phyloP scores from a whole-genome alignment of 257 asterid species.

The Solanum peruvianum region DNA sequence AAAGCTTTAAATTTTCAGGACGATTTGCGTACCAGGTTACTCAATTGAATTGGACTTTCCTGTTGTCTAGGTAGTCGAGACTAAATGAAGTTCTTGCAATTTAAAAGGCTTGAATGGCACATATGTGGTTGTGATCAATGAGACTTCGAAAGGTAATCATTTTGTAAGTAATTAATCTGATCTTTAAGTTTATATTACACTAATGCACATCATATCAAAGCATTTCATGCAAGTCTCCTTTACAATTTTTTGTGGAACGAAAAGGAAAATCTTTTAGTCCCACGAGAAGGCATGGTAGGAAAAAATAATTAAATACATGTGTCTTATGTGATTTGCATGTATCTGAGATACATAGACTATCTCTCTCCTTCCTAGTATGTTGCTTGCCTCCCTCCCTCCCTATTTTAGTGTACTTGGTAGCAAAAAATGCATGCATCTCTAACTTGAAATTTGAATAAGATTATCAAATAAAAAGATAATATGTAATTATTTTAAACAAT shows the following conservation, averaged over 20 bases:
- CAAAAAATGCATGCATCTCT: too few relatives aligned
- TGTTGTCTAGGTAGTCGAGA: conserved; percentile 28
- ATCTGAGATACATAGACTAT: too few relatives aligned
- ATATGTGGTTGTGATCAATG: conserved; percentile 41
- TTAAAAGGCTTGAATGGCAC: conserved; percentile 49
- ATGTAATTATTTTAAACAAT: too few relatives aligned
- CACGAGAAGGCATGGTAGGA: not conserved
- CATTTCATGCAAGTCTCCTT: not conserved
- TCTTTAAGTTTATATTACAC: not conserved
- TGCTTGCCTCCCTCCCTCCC: too few relatives aligned
- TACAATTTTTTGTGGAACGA: not conserved
- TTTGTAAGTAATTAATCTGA: conserved; percentile 30
- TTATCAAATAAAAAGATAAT: too few relatives aligned
- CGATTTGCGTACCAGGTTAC: conserved; percentile 15
- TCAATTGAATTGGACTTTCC: conserved; percentile 76
- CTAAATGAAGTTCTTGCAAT: conserved; percentile 28
- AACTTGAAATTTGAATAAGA: too few relatives aligned
- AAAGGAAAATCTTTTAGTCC: not conserved
- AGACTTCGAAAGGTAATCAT: conserved; percentile 37
- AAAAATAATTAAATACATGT: not conserved
- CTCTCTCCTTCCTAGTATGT: too few relatives aligned
- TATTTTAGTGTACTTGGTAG: too few relatives aligned
- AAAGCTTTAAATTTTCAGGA: not conserved
- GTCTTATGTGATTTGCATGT: too few relatives aligned
- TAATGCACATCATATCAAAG: not conserved